Conservation (phyloP, 2,329 filamentous ascomycete species). For the Nemania diffusa region DNA sequence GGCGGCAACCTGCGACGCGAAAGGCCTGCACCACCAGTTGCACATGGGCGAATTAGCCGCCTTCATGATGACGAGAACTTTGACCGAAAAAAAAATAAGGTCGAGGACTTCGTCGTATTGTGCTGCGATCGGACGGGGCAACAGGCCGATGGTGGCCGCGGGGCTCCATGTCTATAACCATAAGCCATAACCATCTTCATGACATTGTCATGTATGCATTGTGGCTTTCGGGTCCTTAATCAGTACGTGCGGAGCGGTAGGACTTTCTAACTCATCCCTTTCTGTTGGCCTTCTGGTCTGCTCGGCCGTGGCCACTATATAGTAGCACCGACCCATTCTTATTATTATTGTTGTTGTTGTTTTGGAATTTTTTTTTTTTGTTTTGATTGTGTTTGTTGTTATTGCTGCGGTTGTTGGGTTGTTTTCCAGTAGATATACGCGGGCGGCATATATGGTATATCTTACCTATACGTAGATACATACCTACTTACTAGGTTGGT, state of each 20-base stretch:
- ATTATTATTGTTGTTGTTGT: not conserved
- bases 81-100: conserved; percentile 37
- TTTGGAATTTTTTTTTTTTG: not conserved
- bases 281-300: not conserved
- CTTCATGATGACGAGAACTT: conserved; percentile 46
- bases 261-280: not conserved
- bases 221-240: conserved; percentile 11
- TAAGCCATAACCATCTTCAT: conserved; percentile 19
- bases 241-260: conserved; percentile 15
- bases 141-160: conserved; percentile 35
- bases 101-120: conserved; percentile 41
- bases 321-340: not conserved
- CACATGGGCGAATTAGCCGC: conserved; percentile 45
- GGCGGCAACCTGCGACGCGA: conserved; percentile 40
- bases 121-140: conserved; percentile 39
- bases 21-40: conserved; percentile 44
- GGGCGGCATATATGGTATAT: conserved; percentile 12
- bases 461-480: conserved; percentile 4
- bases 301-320: not conserved
- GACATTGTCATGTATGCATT: not conserved
- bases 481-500: no score
- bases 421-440: conserved; percentile 1
- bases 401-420: not conserved
- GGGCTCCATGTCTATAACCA: conserved; percentile 23
- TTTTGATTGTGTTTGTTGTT: not conserved